Conservation (phyloP, 1,284 basidiomycete genomes). For the Singerocomus inundabilis region DNA sequence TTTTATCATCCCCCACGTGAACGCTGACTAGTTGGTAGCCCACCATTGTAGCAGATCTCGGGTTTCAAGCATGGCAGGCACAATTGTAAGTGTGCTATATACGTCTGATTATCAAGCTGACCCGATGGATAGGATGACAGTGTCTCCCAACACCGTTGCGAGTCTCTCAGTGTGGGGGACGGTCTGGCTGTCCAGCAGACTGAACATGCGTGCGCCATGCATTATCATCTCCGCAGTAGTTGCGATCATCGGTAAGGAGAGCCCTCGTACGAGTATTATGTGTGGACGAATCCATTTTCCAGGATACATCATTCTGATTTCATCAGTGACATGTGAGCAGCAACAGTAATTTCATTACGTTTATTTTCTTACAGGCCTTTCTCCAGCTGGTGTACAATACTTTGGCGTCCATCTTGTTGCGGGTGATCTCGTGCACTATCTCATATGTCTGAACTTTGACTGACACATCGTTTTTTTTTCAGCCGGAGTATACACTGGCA, state of each 20-base stretch:
- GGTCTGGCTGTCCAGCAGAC: slow-evolving; percentile 50
- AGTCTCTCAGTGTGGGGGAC: slow-evolving; percentile 46
- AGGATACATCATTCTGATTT: slow-evolving; percentile 64
- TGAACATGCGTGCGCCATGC: slow-evolving; percentile 52
- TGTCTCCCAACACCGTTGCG: slow-evolving; percentile 57
- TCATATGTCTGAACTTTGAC: background rate
- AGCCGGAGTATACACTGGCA: slow-evolving; percentile 62
- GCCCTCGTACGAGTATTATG: background rate
- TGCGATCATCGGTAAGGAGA: slow-evolving; percentile 51
- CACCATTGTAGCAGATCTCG: slow-evolving; percentile 59
- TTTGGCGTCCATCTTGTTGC: slow-evolving; percentile 60
- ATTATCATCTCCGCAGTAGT: slow-evolving; percentile 54
- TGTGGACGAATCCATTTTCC: background rate
- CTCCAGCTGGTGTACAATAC: slow-evolving; percentile 55
- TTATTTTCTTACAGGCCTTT: slow-evolving; percentile 4
- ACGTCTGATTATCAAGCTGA: background rate
- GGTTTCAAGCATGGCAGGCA: slow-evolving; percentile 58
- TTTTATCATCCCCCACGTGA: background rate
- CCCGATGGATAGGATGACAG: slow-evolving; percentile 44
- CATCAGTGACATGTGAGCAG: slow-evolving; percentile 46
- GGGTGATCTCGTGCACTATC: slow-evolving; percentile 7
- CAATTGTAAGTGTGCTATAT: slow-evolving; percentile 44
- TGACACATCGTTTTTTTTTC: background rate
- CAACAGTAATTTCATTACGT: background rate
- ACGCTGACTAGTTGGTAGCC: slow-evolving; percentile 37